phyloP scores from a whole-genome alignment of 306 rosid genomes.

The Trifolium subterraneum region DNA sequence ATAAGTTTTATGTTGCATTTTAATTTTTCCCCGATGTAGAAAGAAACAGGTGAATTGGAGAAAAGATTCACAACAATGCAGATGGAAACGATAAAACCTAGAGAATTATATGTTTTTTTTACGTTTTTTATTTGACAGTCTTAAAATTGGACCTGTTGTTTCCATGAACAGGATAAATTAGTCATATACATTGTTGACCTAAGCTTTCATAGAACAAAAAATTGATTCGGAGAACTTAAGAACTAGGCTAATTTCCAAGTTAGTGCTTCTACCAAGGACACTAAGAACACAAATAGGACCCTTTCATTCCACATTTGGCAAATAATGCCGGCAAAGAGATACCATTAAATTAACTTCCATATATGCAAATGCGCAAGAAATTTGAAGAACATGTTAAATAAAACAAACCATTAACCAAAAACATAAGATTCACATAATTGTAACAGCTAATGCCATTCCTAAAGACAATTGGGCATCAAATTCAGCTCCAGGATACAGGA shows the following conservation, averaged over 20 bases:
- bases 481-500: slow-evolving; percentile 34
- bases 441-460: slow-evolving; percentile 19
- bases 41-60: too few species aligned
- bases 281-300: not conserved
- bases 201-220: too few species aligned
- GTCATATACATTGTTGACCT: not conserved
- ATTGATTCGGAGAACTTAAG: not conserved
- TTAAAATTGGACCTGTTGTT: not conserved
- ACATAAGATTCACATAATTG: slow-evolving; percentile 20
- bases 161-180: not conserved
- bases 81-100: too few species aligned
- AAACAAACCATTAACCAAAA: slow-evolving; percentile 27
- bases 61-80: too few species aligned
- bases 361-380: slow-evolving; percentile 24
- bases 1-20: too few species aligned
- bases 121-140: too few species aligned
- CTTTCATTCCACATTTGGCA: not conserved
- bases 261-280: not conserved
- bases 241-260: not conserved
- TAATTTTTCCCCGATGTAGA: too few species aligned
- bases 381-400: slow-evolving; percentile 9
- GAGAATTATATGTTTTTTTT: too few species aligned
- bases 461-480: slow-evolving; percentile 23
- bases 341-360: slow-evolving; percentile 8
- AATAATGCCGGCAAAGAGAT: slow-evolving; percentile 16